Conservation (phyloP, 805 yeast genomes). For the Wickerhamiella domercqiae region DNA sequence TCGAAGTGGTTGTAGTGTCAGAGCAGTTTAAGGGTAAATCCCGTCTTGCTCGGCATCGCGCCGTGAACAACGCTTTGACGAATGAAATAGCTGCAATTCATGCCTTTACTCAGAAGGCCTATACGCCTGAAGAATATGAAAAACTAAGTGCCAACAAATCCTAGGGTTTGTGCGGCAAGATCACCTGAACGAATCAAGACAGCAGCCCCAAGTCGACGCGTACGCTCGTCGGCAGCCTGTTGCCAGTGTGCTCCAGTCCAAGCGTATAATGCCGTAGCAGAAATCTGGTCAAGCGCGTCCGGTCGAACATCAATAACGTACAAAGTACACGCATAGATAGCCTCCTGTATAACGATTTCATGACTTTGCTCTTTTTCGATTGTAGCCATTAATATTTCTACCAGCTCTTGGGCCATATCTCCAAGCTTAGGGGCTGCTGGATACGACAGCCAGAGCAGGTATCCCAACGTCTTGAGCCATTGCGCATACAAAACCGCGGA, state of each 20-base stretch:
- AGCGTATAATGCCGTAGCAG: conserved; percentile 19
- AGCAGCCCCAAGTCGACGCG: conserved; percentile 23
- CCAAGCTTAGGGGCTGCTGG: conserved; percentile 31
- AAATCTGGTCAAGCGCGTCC: conserved; percentile 10
- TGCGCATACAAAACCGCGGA: conserved; percentile 35
- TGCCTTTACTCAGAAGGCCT: conserved; percentile 73
- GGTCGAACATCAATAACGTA: neutral
- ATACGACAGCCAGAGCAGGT: conserved; percentile 42
- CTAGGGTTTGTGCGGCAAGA: neutral
- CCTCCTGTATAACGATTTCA: conserved; percentile 20
- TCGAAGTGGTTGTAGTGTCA: conserved; percentile 76
- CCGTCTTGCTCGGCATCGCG: conserved; percentile 69
- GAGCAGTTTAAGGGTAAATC: conserved; percentile 65
- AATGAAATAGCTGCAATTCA: conserved; percentile 81
- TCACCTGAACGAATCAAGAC: conserved; percentile 13
- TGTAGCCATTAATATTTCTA: conserved; percentile 20
- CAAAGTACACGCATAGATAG: conserved; percentile 19
- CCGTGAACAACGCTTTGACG: conserved; percentile 64
- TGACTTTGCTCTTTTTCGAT: neutral
- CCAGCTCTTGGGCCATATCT: conserved; percentile 43
- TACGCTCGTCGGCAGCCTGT: conserved; percentile 18
- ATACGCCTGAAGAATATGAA: conserved; percentile 79
- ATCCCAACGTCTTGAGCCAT: conserved; percentile 40
- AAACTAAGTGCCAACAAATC: neutral
- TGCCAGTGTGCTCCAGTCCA: conserved; percentile 23